Base-by-base conservation (phyloP, 176 grass and related monocot species). In the Triticum monococcum region DNA sequence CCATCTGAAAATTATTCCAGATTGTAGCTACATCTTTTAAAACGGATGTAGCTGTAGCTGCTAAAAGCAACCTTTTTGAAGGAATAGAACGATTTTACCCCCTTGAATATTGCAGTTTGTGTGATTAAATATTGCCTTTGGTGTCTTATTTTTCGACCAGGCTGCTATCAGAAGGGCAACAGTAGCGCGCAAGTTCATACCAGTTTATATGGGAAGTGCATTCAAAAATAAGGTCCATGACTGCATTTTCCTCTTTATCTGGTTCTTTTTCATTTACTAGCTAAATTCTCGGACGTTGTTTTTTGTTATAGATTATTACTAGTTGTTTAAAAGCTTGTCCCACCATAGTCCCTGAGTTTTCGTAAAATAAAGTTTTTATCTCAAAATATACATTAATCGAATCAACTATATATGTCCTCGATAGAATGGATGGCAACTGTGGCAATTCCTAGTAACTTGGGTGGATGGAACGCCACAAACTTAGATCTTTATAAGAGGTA, bases 121-220 rank as follows among this genome's bases (percentile, higher is more conserved):
- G 71, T 26, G 18, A 8, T 16, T 8, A 45, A 26, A 25, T 74
- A 52, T 52, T 75, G 48, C 22, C 46, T 64, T 82, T 89, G 24
- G 38, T 93, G 7, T 40, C 59, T 52, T 80, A 36, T 95, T 64
- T 79, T 73, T 73, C 84, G 30, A 10, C 70, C 70, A 98, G 97
- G 91, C 88, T 43, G 97, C 97, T 86, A 96, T 98, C 78, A 88
- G 94, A 67, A 98, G 97, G 74, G 93, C 94, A 79, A 98, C 97
- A 54, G 83, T 92, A 59, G 84, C 97, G 8, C 92, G 88, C 54
- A 96, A 98, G 87, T 98, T 98, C 76, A 88, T 98, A 77, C 97
- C 97, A 45, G 92, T 98, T 26, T 98, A 80, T 87, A 98, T 98
- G 97, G 97, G 97, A 75, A 98, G 97, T 75, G 97, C 97, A 85